A percentile compares a stretch with the other conserved stretches of the same genome.
Evolutionary conservation across 331 rosid species (phyloP).

Genomic region (Telfairia occidentalis): DNA sequence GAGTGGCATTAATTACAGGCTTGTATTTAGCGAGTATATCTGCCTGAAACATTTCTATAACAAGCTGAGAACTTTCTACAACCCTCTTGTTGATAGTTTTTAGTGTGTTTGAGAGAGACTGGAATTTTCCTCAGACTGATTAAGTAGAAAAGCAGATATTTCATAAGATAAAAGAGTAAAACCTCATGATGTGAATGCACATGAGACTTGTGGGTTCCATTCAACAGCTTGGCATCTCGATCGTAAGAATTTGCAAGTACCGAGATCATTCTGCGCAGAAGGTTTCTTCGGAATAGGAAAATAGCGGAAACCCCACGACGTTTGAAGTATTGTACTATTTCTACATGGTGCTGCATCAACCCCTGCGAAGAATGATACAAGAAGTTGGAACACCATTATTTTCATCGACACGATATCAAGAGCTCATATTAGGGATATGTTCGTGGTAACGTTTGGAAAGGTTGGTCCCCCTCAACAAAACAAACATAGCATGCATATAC

Average conservation of each 20-base stretch:
- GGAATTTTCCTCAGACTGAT: background rate
- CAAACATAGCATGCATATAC: background rate
- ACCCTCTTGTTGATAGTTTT: background rate
- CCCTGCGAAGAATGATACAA: conserved; percentile 48
- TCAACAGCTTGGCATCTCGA: conserved; percentile 50
- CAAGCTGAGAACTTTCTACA: conserved; percentile 2
- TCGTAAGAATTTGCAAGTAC: conserved; percentile 80
- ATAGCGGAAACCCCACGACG: conserved; percentile 65
- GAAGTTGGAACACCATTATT: background rate
- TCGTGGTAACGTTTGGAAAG: background rate
- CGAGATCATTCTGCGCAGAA: conserved; percentile 85
- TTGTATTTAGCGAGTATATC: conserved; percentile 81
- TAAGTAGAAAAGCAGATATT: background rate
- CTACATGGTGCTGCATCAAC: conserved; percentile 71
- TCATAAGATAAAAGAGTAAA: conserved; percentile 16
- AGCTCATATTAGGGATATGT: background rate
- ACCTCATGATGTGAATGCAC: conserved; percentile 89
- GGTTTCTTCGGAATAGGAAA: conserved; percentile 93
- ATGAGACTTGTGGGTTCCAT: conserved; percentile 98
- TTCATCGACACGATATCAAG: background rate
- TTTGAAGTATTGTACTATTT: conserved; percentile 63
- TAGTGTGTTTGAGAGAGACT: background rate
- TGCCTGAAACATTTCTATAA: conserved; percentile 48
- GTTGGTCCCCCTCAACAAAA: background rate
- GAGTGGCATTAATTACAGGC: conserved; percentile 59